Base-by-base conservation (phyloP, 2,329 filamentous ascomycete species). In the Boeremia lycopersici region DNA sequence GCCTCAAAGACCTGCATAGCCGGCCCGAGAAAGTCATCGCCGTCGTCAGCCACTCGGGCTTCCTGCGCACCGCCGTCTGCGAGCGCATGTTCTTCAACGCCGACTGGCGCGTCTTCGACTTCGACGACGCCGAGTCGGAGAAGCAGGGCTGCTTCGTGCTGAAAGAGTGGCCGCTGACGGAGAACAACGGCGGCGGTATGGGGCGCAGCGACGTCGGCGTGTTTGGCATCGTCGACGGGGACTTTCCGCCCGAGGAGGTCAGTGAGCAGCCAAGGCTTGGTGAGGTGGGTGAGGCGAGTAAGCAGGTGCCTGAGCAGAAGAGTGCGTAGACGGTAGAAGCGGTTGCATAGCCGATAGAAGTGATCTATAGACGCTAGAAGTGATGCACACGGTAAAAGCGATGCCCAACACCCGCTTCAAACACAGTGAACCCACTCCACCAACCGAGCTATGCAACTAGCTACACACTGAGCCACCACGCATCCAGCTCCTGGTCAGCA, bases 21-120 rank as follows among this genome's bases (percentile, higher is more conserved):
- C 78, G 86, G 0, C 80, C 82, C 0, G 86, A 89, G 72, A 84
- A 84, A 61, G 77, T 86, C 46, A 79, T 89, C 48, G 78, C 86
- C 9, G 86, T 89, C 0, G 85, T 89, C 4, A 84, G 83, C 1
- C 86, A 89, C 72, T 85, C 86, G 2, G 85, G 81, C 0, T 89
- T 89, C 68, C 63, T 89, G 57, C 76, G 86, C n/a, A 69, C 78
- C 3, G 84, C 80, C 8, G 80, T 89, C 7, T 80, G 78, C 8
- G 82, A 84, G 36, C 66, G 70, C 19, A 63, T 70, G 48, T 78
- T 73, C 53, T 82, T 81, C 67, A 89, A 89, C 58, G 83, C 82
- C 10, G 86, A 89, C 63, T 89, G 85, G 70, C 80, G 86, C 11
- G 75, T 88, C 28, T 89, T 88, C 63, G 79, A 84, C 15, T 85